Evolutionary conservation across 129 eudicot genomes (phyloP).

Genomic region (Chrysanthemum lavandulifolium): DNA sequence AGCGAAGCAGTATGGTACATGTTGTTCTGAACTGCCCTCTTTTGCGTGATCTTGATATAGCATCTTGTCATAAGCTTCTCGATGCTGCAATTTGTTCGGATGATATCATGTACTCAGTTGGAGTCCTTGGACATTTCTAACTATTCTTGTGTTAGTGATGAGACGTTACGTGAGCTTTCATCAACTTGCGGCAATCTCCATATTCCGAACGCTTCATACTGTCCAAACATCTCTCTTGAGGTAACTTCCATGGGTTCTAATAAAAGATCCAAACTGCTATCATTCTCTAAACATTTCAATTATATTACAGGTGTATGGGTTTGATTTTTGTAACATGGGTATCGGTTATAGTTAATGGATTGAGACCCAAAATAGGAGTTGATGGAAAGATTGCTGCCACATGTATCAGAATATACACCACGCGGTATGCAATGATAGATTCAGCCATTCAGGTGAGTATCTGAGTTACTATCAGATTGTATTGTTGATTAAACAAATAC

Average conservation of each 20-base stretch:
- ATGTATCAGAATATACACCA: too few relatives aligned
- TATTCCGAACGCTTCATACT: constrained; percentile 83
- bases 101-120: constrained; percentile 71
- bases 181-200: constrained; percentile 54
- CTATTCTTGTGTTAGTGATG: constrained; percentile 89
- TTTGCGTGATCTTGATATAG: constrained; percentile 79
- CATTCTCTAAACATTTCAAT: too few relatives aligned
- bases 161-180: constrained; percentile 84
- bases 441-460: background rate
- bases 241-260: constrained; percentile 27
- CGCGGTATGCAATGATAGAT: too few relatives aligned
- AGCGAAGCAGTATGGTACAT: constrained; percentile 95
- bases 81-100: constrained; percentile 97
- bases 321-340: too few relatives aligned
- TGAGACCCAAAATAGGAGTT: too few relatives aligned
- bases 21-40: constrained; percentile 87
- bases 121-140: constrained; percentile 92
- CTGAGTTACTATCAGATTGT: background rate
- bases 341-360: too few relatives aligned
- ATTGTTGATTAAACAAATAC: too few relatives aligned
- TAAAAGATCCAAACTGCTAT: too few relatives aligned
- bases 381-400: too few relatives aligned
- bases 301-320: too few relatives aligned
- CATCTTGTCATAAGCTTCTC: constrained; percentile 96
- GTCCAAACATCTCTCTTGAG: constrained; percentile 93